phyloP scores from a whole-genome alignment of 106 monocot species.

The Iris macrosiphon region DNA sequence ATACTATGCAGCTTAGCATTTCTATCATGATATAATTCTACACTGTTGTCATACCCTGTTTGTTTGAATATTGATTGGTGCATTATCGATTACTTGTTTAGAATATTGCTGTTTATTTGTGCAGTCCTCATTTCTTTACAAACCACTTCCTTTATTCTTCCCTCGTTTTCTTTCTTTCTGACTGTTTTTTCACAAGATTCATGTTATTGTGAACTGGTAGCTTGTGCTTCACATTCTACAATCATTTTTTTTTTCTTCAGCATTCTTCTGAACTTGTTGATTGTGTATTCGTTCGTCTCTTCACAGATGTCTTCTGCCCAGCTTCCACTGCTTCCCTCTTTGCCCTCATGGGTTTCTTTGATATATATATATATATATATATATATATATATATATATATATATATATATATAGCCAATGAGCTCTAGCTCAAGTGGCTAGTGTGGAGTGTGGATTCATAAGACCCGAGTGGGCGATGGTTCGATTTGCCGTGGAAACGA shows the following conservation, averaged over 20 bases:
- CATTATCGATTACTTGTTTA: too few relatives aligned
- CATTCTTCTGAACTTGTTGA: too few relatives aligned
- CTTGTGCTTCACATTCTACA: not conserved
- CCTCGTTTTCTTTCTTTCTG: conserved; percentile 9
- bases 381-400: too few relatives aligned
- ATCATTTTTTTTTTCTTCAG: not conserved
- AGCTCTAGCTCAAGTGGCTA: too few relatives aligned
- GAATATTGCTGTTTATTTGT: too few relatives aligned
- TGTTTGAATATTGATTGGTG: conserved; percentile 4
- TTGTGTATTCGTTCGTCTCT: conserved; percentile 1
- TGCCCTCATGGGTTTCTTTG: conserved; percentile 4
- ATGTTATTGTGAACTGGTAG: not conserved
- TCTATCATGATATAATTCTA: not conserved
- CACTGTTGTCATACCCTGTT: not conserved
- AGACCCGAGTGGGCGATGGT: too few relatives aligned
- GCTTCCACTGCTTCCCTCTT: conserved; percentile 9
- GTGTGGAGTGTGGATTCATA: too few relatives aligned
- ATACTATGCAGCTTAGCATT: conserved; percentile 4
- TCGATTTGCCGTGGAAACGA: too few relatives aligned
- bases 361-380: too few relatives aligned
- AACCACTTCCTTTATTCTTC: not conserved
- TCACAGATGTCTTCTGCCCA: not conserved
- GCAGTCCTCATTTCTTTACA: not conserved
- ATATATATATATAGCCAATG: too few relatives aligned
- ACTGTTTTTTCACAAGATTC: not conserved